A percentile compares a stretch with the other conserved stretches of the same genome.
phyloP scores from a whole-genome alignment of 768 basidiomycete species.

The Boletus insuetus region DNA sequence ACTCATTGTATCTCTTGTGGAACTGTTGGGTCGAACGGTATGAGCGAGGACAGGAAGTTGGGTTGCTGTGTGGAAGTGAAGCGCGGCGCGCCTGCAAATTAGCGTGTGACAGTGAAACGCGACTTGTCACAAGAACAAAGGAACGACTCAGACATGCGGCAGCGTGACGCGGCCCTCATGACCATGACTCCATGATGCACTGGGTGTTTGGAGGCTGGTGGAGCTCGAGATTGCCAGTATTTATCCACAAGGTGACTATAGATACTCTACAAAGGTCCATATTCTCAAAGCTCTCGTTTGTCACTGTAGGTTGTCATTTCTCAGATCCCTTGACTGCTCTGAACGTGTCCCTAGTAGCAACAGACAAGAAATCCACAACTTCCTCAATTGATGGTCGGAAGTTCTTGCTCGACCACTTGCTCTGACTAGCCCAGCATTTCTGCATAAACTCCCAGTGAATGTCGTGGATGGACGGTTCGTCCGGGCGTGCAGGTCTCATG shows the following conservation, averaged over 20 bases:
- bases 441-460: conserved; percentile 20
- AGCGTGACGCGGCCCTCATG: not conserved
- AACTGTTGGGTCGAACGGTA: not conserved
- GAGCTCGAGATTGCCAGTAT: too few species aligned
- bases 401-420: not conserved
- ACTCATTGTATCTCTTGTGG: conserved; percentile 18
- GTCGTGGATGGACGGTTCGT: not conserved
- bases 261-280: not conserved
- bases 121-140: conserved; percentile 15
- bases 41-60: not conserved
- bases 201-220: too few species aligned
- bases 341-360: not conserved
- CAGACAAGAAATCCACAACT: conserved; percentile 18
- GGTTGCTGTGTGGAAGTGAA: not conserved
- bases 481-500: conserved; percentile 9
- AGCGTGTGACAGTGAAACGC: conserved; percentile 10
- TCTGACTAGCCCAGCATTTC: conserved; percentile 27
- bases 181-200: too few species aligned
- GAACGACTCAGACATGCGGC: not conserved
- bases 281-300: too few species aligned
- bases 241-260: not conserved
- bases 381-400: conserved; percentile 15
- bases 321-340: not conserved
- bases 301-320: not conserved
- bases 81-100: conserved; percentile 11